A percentile compares a stretch with the other conserved stretches of the same genome.
Conservation (phyloP, 1,284 basidiomycete genomes). For the Ganoderma boninense region DNA sequence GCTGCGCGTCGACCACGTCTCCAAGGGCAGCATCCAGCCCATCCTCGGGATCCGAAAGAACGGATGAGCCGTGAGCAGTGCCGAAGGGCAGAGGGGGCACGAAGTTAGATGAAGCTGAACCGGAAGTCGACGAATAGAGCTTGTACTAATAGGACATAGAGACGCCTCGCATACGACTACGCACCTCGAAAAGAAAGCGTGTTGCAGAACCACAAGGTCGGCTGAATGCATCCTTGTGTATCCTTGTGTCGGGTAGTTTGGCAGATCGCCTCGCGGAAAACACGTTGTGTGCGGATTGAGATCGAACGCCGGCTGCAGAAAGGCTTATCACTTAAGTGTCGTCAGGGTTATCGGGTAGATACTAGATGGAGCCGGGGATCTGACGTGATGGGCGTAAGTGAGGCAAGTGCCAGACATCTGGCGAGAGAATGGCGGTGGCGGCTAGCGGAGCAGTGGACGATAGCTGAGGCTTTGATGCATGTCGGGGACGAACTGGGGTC, state of each 20-base stretch:
- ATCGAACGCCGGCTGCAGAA: not conserved
- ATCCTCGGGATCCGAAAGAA: slow-evolving; percentile 6
- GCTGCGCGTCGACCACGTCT: slow-evolving; percentile 17
- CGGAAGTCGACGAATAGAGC: not conserved
- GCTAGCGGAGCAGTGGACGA: not conserved
- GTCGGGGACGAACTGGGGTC: not conserved
- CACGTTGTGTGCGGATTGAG: not conserved
- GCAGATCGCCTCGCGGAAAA: slow-evolving; percentile 1
- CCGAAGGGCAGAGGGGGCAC: not conserved
- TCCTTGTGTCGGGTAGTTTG: not conserved
- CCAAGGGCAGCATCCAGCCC: slow-evolving; percentile 15
- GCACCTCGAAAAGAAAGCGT: not conserved
- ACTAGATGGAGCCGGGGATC: not conserved
- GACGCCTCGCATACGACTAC: not conserved
- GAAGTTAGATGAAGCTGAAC: not conserved
- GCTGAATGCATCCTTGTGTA: not conserved
- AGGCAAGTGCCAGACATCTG: not conserved
- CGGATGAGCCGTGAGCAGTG: not conserved
- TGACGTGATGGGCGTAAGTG: not conserved
- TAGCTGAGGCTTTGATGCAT: not conserved
- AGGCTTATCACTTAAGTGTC: not conserved
- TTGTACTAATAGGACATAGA: not conserved
- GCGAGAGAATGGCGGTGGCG: not conserved
- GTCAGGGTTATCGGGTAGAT: not conserved
- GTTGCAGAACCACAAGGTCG: not conserved